Evolutionary conservation across 176 grass and related monocot genomes (phyloP).

Genomic region (Musa beccarii): DNA sequence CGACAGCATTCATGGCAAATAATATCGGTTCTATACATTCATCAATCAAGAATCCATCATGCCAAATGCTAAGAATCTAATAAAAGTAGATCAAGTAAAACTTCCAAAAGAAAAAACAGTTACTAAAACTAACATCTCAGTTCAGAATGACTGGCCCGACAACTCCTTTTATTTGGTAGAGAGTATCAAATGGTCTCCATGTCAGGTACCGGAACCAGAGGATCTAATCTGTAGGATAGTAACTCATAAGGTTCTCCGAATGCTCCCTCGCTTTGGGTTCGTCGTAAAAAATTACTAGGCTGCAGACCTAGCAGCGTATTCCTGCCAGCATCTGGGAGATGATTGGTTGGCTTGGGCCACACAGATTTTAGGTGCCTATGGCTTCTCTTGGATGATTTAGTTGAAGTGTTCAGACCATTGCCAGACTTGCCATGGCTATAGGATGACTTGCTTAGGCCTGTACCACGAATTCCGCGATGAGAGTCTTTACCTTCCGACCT

Average conservation of each 20-base stretch:
- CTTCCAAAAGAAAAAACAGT: too few relatives aligned
- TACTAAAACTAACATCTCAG: too few relatives aligned
- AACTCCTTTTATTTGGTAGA: too few relatives aligned
- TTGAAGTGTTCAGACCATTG: not conserved
- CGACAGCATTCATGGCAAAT: too few relatives aligned
- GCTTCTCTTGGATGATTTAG: slow-evolving; percentile 10
- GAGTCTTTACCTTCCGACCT: slow-evolving; percentile 15
- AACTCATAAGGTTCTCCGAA: slow-evolving; percentile 2
- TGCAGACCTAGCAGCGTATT: not conserved
- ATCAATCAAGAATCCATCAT: too few relatives aligned
- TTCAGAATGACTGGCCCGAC: too few relatives aligned
- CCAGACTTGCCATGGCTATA: not conserved
- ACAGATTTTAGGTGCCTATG: not conserved
- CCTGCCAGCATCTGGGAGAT: not conserved
- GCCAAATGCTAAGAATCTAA: too few relatives aligned
- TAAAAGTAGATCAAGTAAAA: too few relatives aligned
- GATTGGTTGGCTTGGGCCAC: slow-evolving; percentile 2
- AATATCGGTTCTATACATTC: too few relatives aligned
- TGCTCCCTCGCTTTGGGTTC: slow-evolving; percentile 21
- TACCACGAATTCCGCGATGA: not conserved
- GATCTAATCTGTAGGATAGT: too few relatives aligned
- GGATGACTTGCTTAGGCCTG: not conserved
- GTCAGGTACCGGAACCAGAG: too few relatives aligned
- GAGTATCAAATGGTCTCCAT: too few relatives aligned
- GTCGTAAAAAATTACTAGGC: not conserved